Evolutionary conservation across 2,329 filamentous ascomycete genomes (phyloP).

Genomic region (Chaetomiaceae sp.): DNA sequence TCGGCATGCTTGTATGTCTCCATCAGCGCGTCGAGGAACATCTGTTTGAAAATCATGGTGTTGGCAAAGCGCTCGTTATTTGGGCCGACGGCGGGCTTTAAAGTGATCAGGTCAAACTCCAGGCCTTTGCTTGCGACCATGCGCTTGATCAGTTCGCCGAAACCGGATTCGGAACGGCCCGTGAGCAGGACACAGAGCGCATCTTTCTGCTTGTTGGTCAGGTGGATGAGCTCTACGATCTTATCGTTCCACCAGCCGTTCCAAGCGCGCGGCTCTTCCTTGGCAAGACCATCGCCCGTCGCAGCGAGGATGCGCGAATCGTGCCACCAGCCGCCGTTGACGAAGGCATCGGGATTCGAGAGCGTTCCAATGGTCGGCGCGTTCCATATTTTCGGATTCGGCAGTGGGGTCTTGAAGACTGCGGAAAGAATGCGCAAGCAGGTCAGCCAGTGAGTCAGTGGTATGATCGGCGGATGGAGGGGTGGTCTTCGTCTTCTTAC

Average conservation of each 20-base stretch:
- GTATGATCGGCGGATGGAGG: no score
- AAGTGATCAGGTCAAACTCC: constrained; percentile 79
- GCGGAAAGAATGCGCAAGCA: neutral
- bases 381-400: constrained; percentile 85
- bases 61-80: constrained; percentile 70
- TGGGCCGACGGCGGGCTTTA: constrained; percentile 83
- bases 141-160: constrained; percentile 72
- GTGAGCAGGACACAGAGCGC: constrained; percentile 83
- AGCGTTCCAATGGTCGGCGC: constrained; percentile 71
- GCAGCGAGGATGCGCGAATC: constrained; percentile 79
- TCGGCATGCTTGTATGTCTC: constrained; percentile 78
- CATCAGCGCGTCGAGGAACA: constrained; percentile 73
- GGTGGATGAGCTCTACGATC: constrained; percentile 71
- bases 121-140: constrained; percentile 75
- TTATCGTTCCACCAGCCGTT: constrained; percentile 95
- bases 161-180: constrained; percentile 73
- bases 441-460: constrained; percentile 3
- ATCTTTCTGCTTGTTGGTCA: constrained; percentile 81
- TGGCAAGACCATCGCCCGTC: constrained; percentile 76
- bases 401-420: constrained; percentile 90
- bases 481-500: constrained; percentile 55
- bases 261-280: constrained; percentile 81
- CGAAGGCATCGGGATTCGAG: constrained; percentile 69
- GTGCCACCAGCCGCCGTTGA: constrained; percentile 95
- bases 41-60: constrained; percentile 91